These are phyloP conservation scores for Lactarius hengduanensis DNA, from an alignment of 768 basidiomycete species.

Conservation along the genomic window DNA sequence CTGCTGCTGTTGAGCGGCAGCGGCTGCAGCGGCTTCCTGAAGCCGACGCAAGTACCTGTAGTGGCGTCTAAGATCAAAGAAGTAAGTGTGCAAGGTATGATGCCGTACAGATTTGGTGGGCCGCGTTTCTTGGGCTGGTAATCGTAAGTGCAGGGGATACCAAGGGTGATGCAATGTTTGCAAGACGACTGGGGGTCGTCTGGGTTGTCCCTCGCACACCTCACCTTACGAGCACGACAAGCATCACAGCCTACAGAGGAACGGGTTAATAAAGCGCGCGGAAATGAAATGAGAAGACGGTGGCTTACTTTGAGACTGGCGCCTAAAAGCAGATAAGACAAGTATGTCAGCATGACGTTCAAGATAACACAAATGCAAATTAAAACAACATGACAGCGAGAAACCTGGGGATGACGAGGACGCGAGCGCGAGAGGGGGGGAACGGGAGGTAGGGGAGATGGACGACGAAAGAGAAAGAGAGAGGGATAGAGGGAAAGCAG, in stretches of 20 bases:
- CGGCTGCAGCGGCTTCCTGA: conserved; percentile 68
- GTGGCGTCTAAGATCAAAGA: conserved; percentile 20
- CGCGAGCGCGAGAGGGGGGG: not conserved
- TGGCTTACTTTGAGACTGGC: conserved; percentile 79
- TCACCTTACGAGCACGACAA: conserved; percentile 82
- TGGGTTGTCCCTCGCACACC: conserved; percentile 76
- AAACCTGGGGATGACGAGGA: not conserved
- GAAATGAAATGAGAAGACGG: conserved; percentile 25
- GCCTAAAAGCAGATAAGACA: conserved; percentile 48
- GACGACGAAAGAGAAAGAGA: conserved; percentile 1
- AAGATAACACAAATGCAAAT: conserved; percentile 32
- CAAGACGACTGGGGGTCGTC: conserved; percentile 76
- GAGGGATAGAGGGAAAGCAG: conserved; percentile 34
- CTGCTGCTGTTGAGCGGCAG: conserved; percentile 45
- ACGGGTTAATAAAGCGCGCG: conserved; percentile 32
- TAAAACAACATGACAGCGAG: conserved; percentile 40
- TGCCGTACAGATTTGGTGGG: conserved; percentile 81
- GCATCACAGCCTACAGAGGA: conserved; percentile 70
- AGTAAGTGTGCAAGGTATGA: conserved; percentile 1
- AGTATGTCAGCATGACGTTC: conserved; percentile 36
- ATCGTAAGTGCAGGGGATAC: conserved; percentile 84
- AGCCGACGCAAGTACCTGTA: conserved; percentile 72
- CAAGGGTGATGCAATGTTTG: conserved; percentile 83
- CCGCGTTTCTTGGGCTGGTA: conserved; percentile 94
- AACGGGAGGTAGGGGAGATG: conserved; percentile 31